Conservation (phyloP, 2,329 filamentous ascomycete genomes). For the Neobulgaria alba region DNA sequence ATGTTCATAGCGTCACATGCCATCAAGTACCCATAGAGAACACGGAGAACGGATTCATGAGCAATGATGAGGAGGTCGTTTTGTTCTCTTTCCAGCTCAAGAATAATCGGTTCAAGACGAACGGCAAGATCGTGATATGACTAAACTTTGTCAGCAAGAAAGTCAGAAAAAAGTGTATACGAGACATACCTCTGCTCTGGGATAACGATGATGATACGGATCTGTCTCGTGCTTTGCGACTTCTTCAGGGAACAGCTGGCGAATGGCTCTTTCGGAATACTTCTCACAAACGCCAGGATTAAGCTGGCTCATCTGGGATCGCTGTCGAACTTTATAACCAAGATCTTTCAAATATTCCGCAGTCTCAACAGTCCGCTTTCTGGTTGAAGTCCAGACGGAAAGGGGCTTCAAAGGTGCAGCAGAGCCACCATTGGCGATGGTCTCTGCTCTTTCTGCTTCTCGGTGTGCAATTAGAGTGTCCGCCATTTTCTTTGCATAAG, state of each 20-base stretch:
- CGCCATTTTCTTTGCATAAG: slow-evolving; percentile 79
- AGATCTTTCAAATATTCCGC: slow-evolving; percentile 68
- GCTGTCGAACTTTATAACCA: slow-evolving; percentile 80
- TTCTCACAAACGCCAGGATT: slow-evolving; percentile 96
- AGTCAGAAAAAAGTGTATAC: slow-evolving; percentile 1
- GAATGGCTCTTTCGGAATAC: slow-evolving; percentile 76
- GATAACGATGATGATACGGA: slow-evolving; percentile 95
- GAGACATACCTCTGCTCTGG: slow-evolving; percentile 69
- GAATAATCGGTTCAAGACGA: slow-evolving; percentile 91
- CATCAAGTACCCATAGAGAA: slow-evolving; percentile 97
- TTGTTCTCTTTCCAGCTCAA: slow-evolving; percentile 93
- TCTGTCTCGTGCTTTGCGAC: slow-evolving; percentile 87
- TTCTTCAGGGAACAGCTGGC: slow-evolving; percentile 78
- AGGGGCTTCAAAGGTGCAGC: slow-evolving; percentile 68
- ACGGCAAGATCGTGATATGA: slow-evolving; percentile 99
- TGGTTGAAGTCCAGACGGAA: slow-evolving; percentile 90
- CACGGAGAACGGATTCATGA: slow-evolving; percentile 93
- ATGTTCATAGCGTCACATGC: slow-evolving; percentile 95
- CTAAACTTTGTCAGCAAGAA: slow-evolving; percentile 35
- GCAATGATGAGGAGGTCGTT: slow-evolving; percentile 98
- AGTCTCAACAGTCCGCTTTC: slow-evolving; percentile 84
- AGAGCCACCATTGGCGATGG: slow-evolving; percentile 59
- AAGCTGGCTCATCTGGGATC: slow-evolving; percentile 93
- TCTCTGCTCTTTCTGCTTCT: slow-evolving; percentile 65
- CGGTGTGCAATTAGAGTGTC: slow-evolving; percentile 76